Evolutionary conservation across 2,329 filamentous ascomycete genomes (phyloP).

Genomic region (Epicoccum sorghinum): DNA sequence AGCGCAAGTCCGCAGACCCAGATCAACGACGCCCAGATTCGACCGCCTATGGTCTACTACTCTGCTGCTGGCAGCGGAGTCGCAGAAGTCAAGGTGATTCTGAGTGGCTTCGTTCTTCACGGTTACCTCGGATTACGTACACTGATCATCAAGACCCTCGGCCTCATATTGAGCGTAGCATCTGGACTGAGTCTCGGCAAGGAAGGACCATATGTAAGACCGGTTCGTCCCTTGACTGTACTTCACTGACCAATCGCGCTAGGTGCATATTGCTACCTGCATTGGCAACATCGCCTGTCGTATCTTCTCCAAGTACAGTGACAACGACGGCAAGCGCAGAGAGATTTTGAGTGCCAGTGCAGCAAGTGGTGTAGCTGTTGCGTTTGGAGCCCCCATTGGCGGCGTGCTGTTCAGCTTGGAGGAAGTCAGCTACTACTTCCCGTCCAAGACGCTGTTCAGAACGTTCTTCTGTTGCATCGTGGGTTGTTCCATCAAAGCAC

Average conservation of each 20-base stretch:
- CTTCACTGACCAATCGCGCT: conserved; percentile 51
- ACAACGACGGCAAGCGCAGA: conserved; percentile 91
- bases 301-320: conserved; percentile 91
- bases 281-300: conserved; percentile 95
- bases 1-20: conserved; percentile 49
- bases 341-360: conserved; percentile 93
- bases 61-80: conserved; percentile 95
- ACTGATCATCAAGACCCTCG: conserved; percentile 81
- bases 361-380: conserved; percentile 89
- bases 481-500: conserved; percentile 28
- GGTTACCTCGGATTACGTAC: conserved; percentile 92
- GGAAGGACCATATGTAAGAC: conserved; percentile 55
- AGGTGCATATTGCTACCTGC: conserved; percentile 96
- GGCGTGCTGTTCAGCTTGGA: conserved; percentile 93
- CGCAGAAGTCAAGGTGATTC: conserved; percentile 94
- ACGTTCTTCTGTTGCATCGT: conserved; percentile 99
- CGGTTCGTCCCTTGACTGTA: neutral
- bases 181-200: conserved; percentile 95
- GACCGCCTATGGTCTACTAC: conserved; percentile 87
- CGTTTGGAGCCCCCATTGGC: conserved; percentile 88
- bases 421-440: conserved; percentile 97
- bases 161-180: conserved; percentile 84
- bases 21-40: conserved; percentile 47
- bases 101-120: conserved; percentile 97
- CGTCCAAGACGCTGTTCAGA: conserved; percentile 93